phyloP scores from a whole-genome alignment of 768 basidiomycete genomes.

The Pleurotus tuoliensis region DNA sequence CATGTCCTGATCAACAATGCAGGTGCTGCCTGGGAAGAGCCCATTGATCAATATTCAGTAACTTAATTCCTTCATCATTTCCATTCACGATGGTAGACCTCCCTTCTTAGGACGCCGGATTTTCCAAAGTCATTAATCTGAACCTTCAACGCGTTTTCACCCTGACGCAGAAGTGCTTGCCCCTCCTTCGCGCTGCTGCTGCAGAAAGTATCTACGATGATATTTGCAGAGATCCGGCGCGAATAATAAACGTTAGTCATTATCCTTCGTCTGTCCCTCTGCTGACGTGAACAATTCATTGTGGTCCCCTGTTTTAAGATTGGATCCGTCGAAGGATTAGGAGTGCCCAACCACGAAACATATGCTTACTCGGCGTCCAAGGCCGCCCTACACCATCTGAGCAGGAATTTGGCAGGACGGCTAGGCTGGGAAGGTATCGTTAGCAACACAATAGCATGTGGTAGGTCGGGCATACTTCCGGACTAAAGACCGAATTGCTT shows the following conservation, averaged over 20 bases:
- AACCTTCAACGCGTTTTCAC: conserved; percentile 65
- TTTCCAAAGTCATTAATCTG: conserved; percentile 56
- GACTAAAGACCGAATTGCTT: neutral
- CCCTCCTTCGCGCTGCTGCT: conserved; percentile 47
- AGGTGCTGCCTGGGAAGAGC: conserved; percentile 52
- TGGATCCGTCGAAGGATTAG: conserved; percentile 56
- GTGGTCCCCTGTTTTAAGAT: conserved; percentile 32
- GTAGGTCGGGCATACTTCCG: conserved; percentile 10
- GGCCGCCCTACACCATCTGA: conserved; percentile 56
- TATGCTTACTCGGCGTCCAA: conserved; percentile 68
- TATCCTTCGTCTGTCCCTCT: neutral
- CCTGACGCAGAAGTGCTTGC: conserved; percentile 56
- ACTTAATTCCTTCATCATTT: neutral
- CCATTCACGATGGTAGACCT: neutral
- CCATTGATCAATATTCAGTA: conserved; percentile 44
- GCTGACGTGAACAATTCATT: neutral
- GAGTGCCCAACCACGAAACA: conserved; percentile 53
- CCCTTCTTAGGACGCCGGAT: conserved; percentile 45
- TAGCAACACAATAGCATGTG: conserved; percentile 63
- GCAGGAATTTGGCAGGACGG: conserved; percentile 51
- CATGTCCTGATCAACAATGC: conserved; percentile 66
- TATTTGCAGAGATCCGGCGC: conserved; percentile 42
- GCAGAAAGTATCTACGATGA: conserved; percentile 30
- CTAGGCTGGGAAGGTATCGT: conserved; percentile 56
- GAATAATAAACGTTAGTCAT: conserved; percentile 51